These are phyloP conservation scores for Odontarrhena argentea DNA, from an alignment of 345 rosid species.

Conservation along the genomic window DNA sequence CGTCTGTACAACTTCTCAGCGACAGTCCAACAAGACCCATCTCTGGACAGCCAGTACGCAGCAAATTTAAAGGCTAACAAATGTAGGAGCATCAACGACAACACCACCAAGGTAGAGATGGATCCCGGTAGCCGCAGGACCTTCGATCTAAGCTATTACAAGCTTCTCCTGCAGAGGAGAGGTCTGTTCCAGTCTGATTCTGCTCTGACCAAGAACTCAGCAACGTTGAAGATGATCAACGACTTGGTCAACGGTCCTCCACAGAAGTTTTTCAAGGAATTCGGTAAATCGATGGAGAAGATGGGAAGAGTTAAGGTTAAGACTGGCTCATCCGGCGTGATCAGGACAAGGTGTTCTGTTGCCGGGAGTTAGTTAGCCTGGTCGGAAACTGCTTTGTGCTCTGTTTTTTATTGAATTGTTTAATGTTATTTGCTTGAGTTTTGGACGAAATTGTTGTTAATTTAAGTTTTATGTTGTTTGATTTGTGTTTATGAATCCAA, in stretches of 20 bases:
- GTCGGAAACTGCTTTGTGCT: constrained; percentile 9
- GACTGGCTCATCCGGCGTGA: constrained; percentile 68
- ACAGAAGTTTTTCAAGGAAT: constrained; percentile 54
- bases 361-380: constrained; percentile 49
- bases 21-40: constrained; percentile 61
- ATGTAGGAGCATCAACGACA: constrained; percentile 62
- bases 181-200: constrained; percentile 81
- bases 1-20: constrained; percentile 80
- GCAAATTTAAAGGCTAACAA: constrained; percentile 63
- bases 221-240: constrained; percentile 48
- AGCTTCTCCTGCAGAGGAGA: constrained; percentile 55
- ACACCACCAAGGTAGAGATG: constrained; percentile 68
- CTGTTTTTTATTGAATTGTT: constrained; percentile 7
- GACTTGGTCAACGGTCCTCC: constrained; percentile 56
- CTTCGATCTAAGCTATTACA: constrained; percentile 75
- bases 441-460: constrained; percentile 21
- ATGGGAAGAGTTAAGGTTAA: constrained; percentile 68
- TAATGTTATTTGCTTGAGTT: constrained; percentile 18
- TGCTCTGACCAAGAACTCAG: constrained; percentile 60
- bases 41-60: constrained; percentile 72
- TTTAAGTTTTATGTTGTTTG: constrained; percentile 31
- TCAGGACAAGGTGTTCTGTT: constrained; percentile 69
- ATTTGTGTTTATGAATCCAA: constrained; percentile 15
- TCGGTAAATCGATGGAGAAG: constrained; percentile 76
- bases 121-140: constrained; percentile 75